phyloP scores from a whole-genome alignment of 768 basidiomycete species.

The Boletus coccyginus region DNA sequence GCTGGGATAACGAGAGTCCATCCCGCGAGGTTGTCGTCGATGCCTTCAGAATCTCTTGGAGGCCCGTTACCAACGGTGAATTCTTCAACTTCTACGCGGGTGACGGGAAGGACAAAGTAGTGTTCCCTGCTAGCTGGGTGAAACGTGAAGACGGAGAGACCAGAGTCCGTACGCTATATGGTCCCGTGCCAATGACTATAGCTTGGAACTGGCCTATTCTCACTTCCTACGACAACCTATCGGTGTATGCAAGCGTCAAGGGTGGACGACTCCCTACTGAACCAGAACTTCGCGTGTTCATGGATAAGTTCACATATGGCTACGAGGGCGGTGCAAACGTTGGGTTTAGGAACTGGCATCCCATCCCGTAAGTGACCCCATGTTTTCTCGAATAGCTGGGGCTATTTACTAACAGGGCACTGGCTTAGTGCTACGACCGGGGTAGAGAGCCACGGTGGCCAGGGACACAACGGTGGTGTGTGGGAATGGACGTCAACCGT shows the following conservation, averaged over 20 bases:
- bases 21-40: constrained; percentile 55
- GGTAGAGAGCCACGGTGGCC: constrained; percentile 44
- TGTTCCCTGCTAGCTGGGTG: constrained; percentile 29
- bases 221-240: constrained; percentile 74
- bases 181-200: constrained; percentile 71
- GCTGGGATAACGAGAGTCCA: constrained; percentile 95
- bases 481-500: constrained; percentile 97
- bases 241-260: constrained; percentile 76
- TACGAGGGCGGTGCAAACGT: constrained; percentile 78
- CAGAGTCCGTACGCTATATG: constrained; percentile 84
- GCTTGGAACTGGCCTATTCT: constrained; percentile 87
- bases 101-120: constrained; percentile 41
- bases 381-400: not conserved
- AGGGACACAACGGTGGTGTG: constrained; percentile 88
- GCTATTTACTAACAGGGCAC: not conserved
- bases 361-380: constrained; percentile 67
- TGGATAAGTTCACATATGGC: constrained; percentile 68
- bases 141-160: constrained; percentile 10
- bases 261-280: constrained; percentile 96
- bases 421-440: constrained; percentile 66
- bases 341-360: constrained; percentile 94
- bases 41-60: constrained; percentile 75
- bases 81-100: constrained; percentile 65
- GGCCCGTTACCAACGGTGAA: constrained; percentile 87
- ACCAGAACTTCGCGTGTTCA: constrained; percentile 78